Evolutionary conservation across 352 stramenopile species (phyloP).

Genomic region (Phytopythium aichiense): DNA sequence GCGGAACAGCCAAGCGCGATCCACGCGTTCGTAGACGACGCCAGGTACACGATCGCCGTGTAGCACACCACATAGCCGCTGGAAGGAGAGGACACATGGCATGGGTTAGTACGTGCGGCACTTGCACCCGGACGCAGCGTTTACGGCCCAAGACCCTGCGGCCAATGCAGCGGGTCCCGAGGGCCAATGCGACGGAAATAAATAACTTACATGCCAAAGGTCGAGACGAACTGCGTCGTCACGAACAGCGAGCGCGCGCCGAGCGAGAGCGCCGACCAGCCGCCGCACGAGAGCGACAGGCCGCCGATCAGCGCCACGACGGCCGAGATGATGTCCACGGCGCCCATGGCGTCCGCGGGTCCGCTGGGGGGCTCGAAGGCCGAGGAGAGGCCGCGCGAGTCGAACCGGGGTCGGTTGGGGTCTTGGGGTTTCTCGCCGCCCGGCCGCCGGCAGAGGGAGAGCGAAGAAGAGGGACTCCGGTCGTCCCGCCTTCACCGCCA

Average conservation of each 20-base stretch:
- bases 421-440: slow-evolving; percentile 14
- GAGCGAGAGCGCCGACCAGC: slow-evolving; percentile 83
- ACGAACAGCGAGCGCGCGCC: slow-evolving; percentile 81
- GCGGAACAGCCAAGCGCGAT: slow-evolving; percentile 56
- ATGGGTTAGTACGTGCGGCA: neutral
- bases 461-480: neutral
- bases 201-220: slow-evolving; percentile 65
- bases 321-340: slow-evolving; percentile 66
- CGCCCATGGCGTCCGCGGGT: slow-evolving; percentile 31
- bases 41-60: slow-evolving; percentile 57
- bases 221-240: slow-evolving; percentile 77
- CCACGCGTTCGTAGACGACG: slow-evolving; percentile 67
- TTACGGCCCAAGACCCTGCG: neutral
- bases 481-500: slow-evolving; percentile 16
- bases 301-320: slow-evolving; percentile 77
- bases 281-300: slow-evolving; percentile 80
- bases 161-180: neutral
- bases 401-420: neutral
- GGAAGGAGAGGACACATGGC: slow-evolving; percentile 4
- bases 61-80: slow-evolving; percentile 72
- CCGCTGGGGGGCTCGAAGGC: neutral
- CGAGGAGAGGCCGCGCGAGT: neutral
- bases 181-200: slow-evolving; percentile 3
- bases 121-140: neutral
- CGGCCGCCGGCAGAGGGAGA: slow-evolving; percentile 9